These are phyloP conservation scores for Aspergillus transmontanensis DNA, from an alignment of 2,329 filamentous ascomycete genomes.

Conservation along the genomic window DNA sequence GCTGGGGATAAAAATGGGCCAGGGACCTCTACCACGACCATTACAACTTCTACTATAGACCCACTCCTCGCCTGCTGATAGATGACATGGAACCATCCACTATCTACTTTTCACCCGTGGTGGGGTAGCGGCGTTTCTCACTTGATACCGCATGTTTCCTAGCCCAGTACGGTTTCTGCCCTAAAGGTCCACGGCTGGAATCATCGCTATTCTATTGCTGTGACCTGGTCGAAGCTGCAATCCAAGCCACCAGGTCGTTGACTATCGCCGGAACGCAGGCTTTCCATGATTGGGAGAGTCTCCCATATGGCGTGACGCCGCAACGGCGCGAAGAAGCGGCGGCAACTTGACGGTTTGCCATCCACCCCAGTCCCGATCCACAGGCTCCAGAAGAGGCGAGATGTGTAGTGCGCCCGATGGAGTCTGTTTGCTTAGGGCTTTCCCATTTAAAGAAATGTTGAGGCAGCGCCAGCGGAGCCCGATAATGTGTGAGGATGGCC, in stretches of 20 bases:
- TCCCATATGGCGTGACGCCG: background rate
- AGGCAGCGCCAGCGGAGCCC: background rate
- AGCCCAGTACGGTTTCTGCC: background rate
- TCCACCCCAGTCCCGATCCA: background rate
- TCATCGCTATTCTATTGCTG: background rate
- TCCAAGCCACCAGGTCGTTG: background rate
- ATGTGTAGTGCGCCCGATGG: background rate
- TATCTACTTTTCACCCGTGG: constrained; percentile 7
- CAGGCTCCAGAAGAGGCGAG: background rate
- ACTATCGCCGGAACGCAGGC: too few relatives aligned
- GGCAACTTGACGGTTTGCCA: background rate
- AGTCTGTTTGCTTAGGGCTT: background rate
- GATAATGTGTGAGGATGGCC: background rate
- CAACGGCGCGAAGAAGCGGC: background rate
- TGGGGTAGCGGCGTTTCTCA: constrained; percentile 3
- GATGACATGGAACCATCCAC: constrained; percentile 10
- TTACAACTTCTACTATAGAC: background rate
- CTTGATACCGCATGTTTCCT: constrained; percentile 5
- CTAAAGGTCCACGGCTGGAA: background rate
- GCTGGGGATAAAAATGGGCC: constrained; percentile 4
- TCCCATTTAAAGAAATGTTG: background rate
- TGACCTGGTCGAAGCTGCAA: background rate
- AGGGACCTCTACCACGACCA: background rate
- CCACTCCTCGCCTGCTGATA: constrained; percentile 1
- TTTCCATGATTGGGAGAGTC: background rate